phyloP scores from a whole-genome alignment of 2,329 filamentous ascomycete genomes.

The Verticillium klebahnii region DNA sequence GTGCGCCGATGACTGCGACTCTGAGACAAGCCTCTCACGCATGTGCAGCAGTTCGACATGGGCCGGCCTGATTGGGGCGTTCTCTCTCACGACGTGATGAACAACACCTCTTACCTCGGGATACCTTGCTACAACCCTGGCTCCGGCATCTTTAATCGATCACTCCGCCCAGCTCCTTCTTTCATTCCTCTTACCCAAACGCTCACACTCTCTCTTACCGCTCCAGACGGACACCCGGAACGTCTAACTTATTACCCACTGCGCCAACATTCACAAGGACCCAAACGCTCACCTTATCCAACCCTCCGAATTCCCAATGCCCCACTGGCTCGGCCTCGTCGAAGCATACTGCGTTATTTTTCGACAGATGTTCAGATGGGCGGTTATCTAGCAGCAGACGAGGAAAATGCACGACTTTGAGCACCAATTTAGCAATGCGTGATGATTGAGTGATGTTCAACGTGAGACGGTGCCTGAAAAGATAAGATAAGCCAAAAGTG shows the following conservation, averaged over 20 bases:
- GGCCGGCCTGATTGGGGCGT: neutral
- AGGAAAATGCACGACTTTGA: conserved; percentile 15
- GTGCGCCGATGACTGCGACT: conserved; percentile 1
- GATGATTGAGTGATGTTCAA: neutral
- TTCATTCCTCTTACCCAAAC: conserved; percentile 2
- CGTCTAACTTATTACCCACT: neutral
- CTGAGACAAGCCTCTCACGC: conserved; percentile 5
- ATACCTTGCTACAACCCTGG: conserved; percentile 7
- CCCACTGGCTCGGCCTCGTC: neutral
- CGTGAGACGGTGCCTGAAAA: neutral
- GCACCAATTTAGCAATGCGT: neutral
- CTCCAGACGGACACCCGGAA: neutral
- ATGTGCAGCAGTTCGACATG: neutral
- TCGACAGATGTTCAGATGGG: conserved; percentile 16
- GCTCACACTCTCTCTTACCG: conserved; percentile 3
- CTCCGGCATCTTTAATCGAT: conserved; percentile 13
- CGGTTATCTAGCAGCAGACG: conserved; percentile 19
- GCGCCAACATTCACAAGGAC: neutral
- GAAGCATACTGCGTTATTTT: neutral
- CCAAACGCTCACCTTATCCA: neutral
- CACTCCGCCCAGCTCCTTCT: conserved; percentile 8
- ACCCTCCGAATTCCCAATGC: neutral
- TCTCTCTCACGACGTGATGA: conserved; percentile 4
- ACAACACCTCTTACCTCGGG: conserved; percentile 4
- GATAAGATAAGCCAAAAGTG: neutral